Percentiles rank a stretch among this genome's conserved stretches.
phyloP scores from a whole-genome alignment of 257 asterid genomes.

The Mentha longifolia region DNA sequence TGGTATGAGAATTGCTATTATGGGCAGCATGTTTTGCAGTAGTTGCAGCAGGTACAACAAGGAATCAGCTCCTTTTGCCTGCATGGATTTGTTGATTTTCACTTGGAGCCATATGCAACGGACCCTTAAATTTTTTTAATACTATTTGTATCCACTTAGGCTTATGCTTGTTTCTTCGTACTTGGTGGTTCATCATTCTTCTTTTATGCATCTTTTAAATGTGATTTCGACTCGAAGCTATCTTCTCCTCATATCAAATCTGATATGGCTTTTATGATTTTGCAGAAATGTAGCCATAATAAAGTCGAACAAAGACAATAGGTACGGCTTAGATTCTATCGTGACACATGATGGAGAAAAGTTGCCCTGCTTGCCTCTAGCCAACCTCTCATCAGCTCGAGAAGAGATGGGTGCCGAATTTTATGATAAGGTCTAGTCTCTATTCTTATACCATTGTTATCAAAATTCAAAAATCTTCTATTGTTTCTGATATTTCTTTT shows the following conservation, averaged over 20 bases:
- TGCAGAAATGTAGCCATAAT: slow-evolving; percentile 80
- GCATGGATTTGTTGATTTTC: not conserved
- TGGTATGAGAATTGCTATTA: not conserved
- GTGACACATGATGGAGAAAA: slow-evolving; percentile 92
- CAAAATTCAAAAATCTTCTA: not conserved
- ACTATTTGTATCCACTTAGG: not conserved
- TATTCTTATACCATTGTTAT: not conserved
- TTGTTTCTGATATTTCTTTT: slow-evolving; percentile 17
- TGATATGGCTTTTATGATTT: slow-evolving; percentile 27
- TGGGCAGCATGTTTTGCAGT: not conserved
- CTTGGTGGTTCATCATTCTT: not conserved
- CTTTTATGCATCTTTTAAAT: not conserved
- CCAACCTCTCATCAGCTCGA: slow-evolving; percentile 67
- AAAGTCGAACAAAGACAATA: slow-evolving; percentile 78
- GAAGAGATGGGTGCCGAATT: slow-evolving; percentile 68
- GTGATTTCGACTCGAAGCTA: slow-evolving; percentile 9
- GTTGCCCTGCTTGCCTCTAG: slow-evolving; percentile 80
- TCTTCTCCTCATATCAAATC: not conserved
- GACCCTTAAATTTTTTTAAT: not conserved
- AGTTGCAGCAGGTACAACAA: slow-evolving; percentile 14
- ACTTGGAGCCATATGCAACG: slow-evolving; percentile 2
- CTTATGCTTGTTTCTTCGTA: slow-evolving; percentile 13
- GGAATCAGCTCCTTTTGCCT: slow-evolving; percentile 4
- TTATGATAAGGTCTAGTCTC: slow-evolving; percentile 56
- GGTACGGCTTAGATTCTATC: slow-evolving; percentile 77